Base-by-base conservation (phyloP, 768 basidiomycete genomes). In the Boletus sp. region DNA sequence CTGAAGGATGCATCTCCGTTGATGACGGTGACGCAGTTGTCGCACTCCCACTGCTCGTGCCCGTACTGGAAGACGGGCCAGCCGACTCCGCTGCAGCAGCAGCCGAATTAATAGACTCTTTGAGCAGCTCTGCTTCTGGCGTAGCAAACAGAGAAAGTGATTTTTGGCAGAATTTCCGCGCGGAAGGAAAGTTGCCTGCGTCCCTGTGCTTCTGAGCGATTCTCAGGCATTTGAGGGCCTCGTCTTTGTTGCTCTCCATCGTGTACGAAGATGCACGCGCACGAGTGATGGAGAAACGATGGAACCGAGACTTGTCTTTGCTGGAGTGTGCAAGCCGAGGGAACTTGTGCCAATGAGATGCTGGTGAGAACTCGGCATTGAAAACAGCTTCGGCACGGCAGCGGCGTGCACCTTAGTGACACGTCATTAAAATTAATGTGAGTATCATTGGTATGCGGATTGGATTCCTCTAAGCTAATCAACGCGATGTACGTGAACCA, bases 211-310 rank as follows among this genome's bases (percentile, higher is more conserved):
- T 82, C 65, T 84, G 83, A 3, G 94, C 88, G 58, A 97, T 90
- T 45, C 73, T 68, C 47, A 96, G 79, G 67, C 90, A 92, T 63
- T 88, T 84, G 53, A 87, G 70, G 34, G 93, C 93, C 72, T 96
- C 93, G 67, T 96, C 93, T 62, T 83, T 90, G 78, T 96, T 96
- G 72, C 87, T 85, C 71, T 90, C 88, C 88, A 90, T 89, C 48
- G 34, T 53, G 59, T 46, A 54, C 54, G 46, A 50, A 21, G 49
- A 19, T 34, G 44, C 11, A 33, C 38, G 34, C 49, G 27, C 47
- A 51, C 61, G 42, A 57, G 51, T 40, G 53, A 55, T 49, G 49
- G 30, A 57, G 39, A 29, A 53, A 50, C 40, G 47, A 53, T 50
- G 53, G 44, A 51, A 37, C 50, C 38, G 4, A n/a, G 25, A 30